Conservation (phyloP, 129 eudicot species). For the Flaveria robusta region DNA sequence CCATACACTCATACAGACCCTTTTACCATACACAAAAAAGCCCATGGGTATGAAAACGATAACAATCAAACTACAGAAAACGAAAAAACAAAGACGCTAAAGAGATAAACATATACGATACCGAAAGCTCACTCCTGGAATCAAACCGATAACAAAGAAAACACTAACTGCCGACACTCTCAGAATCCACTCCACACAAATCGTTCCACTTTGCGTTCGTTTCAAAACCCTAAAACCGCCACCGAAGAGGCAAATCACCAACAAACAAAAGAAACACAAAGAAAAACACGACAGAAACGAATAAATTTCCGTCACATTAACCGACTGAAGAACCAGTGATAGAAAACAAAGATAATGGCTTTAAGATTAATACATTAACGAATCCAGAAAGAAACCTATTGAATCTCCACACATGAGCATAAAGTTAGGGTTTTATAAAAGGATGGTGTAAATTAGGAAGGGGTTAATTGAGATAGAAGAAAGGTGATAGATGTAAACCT, state of each 20-base stretch:
- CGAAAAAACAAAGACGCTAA: neutral
- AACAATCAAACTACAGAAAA: neutral
- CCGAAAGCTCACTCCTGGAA: constrained; percentile 19
- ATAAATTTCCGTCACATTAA: constrained; percentile 7
- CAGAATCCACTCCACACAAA: neutral
- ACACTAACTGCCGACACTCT: constrained; percentile 15
- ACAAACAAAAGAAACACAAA: neutral
- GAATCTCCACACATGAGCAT: neutral
- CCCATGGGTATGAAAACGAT: too few species aligned
- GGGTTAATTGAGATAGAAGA: neutral
- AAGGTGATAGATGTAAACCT: constrained; percentile 28
- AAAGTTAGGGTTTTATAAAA: constrained; percentile 25
- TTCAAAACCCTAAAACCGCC: constrained; percentile 35
- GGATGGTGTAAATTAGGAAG: neutral
- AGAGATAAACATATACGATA: neutral
- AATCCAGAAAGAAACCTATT: neutral
- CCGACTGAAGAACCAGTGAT: constrained; percentile 8
- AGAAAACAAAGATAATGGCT: neutral
- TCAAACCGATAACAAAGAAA: constrained; percentile 13
- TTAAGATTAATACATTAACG: constrained; percentile 7
- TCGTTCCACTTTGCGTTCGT: neutral
- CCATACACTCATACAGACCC: neutral
- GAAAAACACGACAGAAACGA: neutral
- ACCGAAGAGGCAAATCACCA: constrained; percentile 5
- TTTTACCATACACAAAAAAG: neutral